Conservation (phyloP, 768 basidiomycete species). For the Mycena sanguinolenta region DNA sequence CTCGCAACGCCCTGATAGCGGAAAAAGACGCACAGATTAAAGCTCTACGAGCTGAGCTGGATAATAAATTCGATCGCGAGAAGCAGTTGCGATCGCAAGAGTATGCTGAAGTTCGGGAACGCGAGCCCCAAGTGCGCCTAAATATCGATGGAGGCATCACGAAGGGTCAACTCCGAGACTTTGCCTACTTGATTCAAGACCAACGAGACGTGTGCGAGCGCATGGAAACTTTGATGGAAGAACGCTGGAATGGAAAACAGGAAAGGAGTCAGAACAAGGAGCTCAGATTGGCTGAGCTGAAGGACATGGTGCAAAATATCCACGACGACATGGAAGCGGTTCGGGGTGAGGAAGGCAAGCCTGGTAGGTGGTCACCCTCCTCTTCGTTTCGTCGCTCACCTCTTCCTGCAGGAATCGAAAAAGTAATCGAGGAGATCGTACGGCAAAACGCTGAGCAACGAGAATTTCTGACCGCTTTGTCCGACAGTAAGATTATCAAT, state of each 20-base stretch:
- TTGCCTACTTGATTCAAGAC: slow-evolving; percentile 80
- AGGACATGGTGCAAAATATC: slow-evolving; percentile 72
- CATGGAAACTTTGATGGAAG: slow-evolving; percentile 72
- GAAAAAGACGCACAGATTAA: slow-evolving; percentile 69
- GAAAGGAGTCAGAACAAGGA: slow-evolving; percentile 72
- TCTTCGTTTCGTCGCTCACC: slow-evolving; percentile 34
- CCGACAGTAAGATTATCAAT: slow-evolving; percentile 64
- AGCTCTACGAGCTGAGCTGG: slow-evolving; percentile 74
- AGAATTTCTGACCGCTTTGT: slow-evolving; percentile 66
- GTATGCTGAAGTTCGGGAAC: slow-evolving; percentile 73
- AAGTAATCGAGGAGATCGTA: slow-evolving; percentile 69
- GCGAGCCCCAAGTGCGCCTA: slow-evolving; percentile 65
- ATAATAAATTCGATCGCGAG: slow-evolving; percentile 74
- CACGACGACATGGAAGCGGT: slow-evolving; percentile 68
- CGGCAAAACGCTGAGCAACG: slow-evolving; percentile 72
- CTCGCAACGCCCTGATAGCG: slow-evolving; percentile 59
- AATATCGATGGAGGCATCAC: slow-evolving; percentile 69
- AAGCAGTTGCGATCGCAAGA: slow-evolving; percentile 68
- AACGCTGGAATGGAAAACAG: slow-evolving; percentile 75
- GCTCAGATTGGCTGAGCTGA: slow-evolving; percentile 65
- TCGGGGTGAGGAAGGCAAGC: slow-evolving; percentile 64
- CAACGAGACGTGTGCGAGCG: slow-evolving; percentile 70
- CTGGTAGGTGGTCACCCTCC: slow-evolving; percentile 55
- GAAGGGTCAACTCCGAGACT: slow-evolving; percentile 73
- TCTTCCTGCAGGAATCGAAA: slow-evolving; percentile 63